These are phyloP conservation scores for Sechiopsis laciniata DNA, from an alignment of 306 rosid genomes.

Conservation along the genomic window DNA sequence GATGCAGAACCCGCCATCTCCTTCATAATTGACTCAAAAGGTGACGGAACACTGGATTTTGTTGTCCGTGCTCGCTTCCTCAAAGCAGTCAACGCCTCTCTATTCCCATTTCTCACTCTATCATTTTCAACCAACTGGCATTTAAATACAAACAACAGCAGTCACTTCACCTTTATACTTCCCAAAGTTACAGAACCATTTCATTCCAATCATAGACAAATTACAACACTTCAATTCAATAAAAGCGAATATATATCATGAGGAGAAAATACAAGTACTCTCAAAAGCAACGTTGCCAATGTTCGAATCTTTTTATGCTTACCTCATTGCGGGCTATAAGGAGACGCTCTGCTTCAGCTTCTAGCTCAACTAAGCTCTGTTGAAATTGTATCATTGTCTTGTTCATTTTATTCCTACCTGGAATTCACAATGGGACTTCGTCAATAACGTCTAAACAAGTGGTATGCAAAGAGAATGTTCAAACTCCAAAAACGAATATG, in stretches of 20 bases:
- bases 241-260: neutral
- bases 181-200: conserved; percentile 6
- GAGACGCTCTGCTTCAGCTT: conserved; percentile 70
- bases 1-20: conserved; percentile 50
- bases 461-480: neutral
- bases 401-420: conserved; percentile 39
- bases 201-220: neutral
- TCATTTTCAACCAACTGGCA: conserved; percentile 72
- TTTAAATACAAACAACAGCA: conserved; percentile 1
- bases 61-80: conserved; percentile 81
- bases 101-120: conserved; percentile 71
- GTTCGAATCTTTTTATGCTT: neutral
- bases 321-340: conserved; percentile 72
- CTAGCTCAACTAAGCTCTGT: conserved; percentile 47
- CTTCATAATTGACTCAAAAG: conserved; percentile 81
- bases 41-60: conserved; percentile 65
- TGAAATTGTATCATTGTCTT: conserved; percentile 34
- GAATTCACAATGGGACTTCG: neutral
- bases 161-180: neutral
- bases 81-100: conserved; percentile 84
- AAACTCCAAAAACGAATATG: neutral
- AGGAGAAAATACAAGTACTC: neutral
- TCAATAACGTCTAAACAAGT: neutral
- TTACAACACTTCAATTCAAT: neutral
- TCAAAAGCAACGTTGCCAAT: neutral